These are phyloP conservation scores for Hygrophorus pudorinus DNA, from an alignment of 768 basidiomycete species.

Conservation along the genomic window DNA sequence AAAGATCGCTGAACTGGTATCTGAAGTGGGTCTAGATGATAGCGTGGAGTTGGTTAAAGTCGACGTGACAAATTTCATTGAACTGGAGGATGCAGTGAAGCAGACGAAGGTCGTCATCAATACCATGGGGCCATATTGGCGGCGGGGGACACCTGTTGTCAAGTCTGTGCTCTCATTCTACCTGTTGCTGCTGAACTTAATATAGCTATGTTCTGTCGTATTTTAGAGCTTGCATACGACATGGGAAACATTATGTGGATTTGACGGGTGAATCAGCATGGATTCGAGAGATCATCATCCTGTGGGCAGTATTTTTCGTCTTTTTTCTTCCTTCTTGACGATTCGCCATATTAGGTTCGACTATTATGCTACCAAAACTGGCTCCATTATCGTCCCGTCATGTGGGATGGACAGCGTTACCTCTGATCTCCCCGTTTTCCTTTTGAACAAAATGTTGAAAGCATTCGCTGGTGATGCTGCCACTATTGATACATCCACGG, in stretches of 20 bases:
- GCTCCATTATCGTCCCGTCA: slow-evolving; percentile 68
- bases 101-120: slow-evolving; percentile 63
- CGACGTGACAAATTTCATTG: slow-evolving; percentile 44
- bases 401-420: slow-evolving; percentile 76
- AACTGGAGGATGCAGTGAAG: slow-evolving; percentile 50
- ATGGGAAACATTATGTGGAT: slow-evolving; percentile 81
- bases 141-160: slow-evolving; percentile 66
- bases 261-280: slow-evolving; percentile 66
- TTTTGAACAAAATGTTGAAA: slow-evolving; percentile 64
- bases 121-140: slow-evolving; percentile 66
- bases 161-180: slow-evolving; percentile 26
- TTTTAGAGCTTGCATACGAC: slow-evolving; percentile 57
- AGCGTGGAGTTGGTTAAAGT: slow-evolving; percentile 39
- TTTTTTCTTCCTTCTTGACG: slow-evolving; percentile 6
- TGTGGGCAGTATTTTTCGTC: slow-evolving; percentile 28
- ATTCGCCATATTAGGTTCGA: slow-evolving; percentile 43
- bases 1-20: slow-evolving; percentile 46
- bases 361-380: slow-evolving; percentile 57
- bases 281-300: slow-evolving; percentile 49
- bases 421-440: slow-evolving; percentile 57
- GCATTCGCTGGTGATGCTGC: slow-evolving; percentile 15
- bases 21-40: slow-evolving; percentile 33
- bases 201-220: background rate
- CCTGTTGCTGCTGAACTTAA: background rate
- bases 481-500: slow-evolving; percentile 45